These are phyloP conservation scores for Pseudocercospora vitis DNA, from an alignment of 2,329 filamentous ascomycete species.

Conservation along the genomic window DNA sequence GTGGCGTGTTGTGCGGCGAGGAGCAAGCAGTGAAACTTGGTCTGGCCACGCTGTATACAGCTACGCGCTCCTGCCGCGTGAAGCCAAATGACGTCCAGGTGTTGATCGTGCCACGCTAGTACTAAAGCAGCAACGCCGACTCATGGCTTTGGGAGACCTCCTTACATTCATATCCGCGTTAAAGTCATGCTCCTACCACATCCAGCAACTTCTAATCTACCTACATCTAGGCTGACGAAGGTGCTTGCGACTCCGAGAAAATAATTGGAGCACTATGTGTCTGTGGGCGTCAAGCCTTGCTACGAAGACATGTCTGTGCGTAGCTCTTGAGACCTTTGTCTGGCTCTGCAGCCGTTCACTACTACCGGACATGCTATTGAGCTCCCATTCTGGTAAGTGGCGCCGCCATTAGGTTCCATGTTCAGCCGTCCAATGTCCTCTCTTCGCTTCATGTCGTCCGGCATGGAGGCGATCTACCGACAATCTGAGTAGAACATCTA, in stretches of 20 bases:
- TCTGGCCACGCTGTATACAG: constrained; percentile 1
- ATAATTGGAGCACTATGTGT: no score
- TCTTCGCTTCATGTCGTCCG: background rate
- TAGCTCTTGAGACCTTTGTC: background rate
- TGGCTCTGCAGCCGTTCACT: background rate
- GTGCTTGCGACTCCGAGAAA: background rate
- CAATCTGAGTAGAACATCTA: background rate
- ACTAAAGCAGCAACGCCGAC: background rate
- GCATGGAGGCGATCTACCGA: background rate
- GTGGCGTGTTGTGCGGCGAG: background rate
- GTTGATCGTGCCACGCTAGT: no score
- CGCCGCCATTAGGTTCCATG: background rate
- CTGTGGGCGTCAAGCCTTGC: no score
- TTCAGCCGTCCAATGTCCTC: background rate
- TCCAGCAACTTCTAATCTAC: background rate
- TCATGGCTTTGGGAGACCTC: no score
- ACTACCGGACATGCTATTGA: background rate
- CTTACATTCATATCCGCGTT: no score
- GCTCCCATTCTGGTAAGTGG: constrained; percentile 1
- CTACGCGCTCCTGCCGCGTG: constrained; percentile 4
- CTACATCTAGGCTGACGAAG: background rate
- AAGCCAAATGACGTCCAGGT: background rate
- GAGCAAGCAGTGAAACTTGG: background rate
- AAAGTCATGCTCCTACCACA: no score
- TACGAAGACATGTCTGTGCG: background rate